Percentiles rank a stretch among this genome's conserved stretches.
Evolutionary conservation across 2,329 filamentous ascomycete species (phyloP).

Genomic region (Claviceps maximensis): DNA sequence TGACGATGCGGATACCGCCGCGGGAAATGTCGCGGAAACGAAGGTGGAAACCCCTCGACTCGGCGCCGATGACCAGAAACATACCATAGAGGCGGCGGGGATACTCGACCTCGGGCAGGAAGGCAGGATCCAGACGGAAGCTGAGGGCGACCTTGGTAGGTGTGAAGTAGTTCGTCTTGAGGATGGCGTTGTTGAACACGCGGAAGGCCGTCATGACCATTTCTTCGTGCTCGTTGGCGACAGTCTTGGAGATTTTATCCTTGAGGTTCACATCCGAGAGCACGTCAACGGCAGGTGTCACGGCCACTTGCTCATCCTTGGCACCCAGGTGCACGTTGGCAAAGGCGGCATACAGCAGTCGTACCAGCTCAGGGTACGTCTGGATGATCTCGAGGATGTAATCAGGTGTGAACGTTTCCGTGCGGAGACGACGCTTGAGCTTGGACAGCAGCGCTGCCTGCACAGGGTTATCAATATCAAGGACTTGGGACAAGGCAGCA

Average conservation of each 20-base stretch:
- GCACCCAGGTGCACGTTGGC: constrained; percentile 65
- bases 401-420: constrained; percentile 93
- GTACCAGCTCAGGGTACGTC: constrained; percentile 75
- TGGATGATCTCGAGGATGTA: constrained; percentile 97
- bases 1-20: constrained; percentile 96
- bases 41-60: constrained; percentile 93
- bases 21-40: constrained; percentile 95
- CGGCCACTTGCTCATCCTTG: constrained; percentile 38
- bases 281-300: constrained; percentile 50
- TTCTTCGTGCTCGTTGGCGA: constrained; percentile 85
- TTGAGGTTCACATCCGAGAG: constrained; percentile 61
- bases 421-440: constrained; percentile 87
- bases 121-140: constrained; percentile 81
- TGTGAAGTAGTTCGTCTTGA: constrained; percentile 97
- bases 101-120: constrained; percentile 86
- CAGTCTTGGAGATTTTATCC: constrained; percentile 65
- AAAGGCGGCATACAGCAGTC: constrained; percentile 81
- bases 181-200: constrained; percentile 81
- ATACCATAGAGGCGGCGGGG: constrained; percentile 90
- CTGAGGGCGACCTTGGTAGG: constrained; percentile 96
- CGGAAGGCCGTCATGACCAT: constrained; percentile 98
- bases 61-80: constrained; percentile 95
- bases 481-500: constrained; percentile 65
- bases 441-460: constrained; percentile 83
- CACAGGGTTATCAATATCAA: constrained; percentile 68